Conservation (phyloP, 1,284 basidiomycete genomes). For the Microbotryum saponariae region DNA sequence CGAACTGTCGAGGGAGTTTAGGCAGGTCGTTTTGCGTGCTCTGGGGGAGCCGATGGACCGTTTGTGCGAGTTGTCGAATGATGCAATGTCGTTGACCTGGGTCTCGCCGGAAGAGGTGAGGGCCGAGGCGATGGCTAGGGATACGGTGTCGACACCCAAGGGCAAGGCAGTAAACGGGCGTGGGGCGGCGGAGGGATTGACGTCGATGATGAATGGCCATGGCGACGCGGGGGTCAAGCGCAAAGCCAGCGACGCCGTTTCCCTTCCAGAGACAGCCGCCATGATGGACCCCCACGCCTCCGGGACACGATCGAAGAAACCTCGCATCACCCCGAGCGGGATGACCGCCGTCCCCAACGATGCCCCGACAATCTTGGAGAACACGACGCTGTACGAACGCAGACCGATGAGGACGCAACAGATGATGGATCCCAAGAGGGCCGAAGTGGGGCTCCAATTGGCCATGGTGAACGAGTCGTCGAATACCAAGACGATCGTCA, state of each 20-base stretch:
- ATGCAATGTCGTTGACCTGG: constrained; percentile 6
- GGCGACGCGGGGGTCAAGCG: background rate
- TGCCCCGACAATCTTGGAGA: background rate
- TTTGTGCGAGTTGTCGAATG: constrained; percentile 19
- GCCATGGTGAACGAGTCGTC: constrained; percentile 25
- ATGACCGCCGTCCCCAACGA: background rate
- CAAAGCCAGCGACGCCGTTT: constrained; percentile 1
- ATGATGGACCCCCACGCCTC: background rate
- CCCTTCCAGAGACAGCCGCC: background rate
- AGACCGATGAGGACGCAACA: background rate
- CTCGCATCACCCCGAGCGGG: background rate
- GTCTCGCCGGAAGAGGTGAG: background rate
- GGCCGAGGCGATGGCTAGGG: background rate
- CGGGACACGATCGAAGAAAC: background rate
- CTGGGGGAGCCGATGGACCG: constrained; percentile 61
- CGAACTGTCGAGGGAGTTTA: constrained; percentile 66
- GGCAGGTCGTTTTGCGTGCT: constrained; percentile 65
- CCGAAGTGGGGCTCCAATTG: constrained; percentile 1
- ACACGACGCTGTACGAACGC: background rate
- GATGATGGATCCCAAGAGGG: constrained; percentile 2
- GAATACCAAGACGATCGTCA: constrained; percentile 22
- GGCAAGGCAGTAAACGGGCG: background rate
- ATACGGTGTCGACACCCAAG: constrained; percentile 5
- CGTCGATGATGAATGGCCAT: background rate
- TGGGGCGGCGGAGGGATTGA: background rate